Percentiles rank a stretch among this genome's conserved stretches.
Evolutionary conservation across 306 rosid genomes (phyloP).

Genomic region (Vigna radiata): DNA sequence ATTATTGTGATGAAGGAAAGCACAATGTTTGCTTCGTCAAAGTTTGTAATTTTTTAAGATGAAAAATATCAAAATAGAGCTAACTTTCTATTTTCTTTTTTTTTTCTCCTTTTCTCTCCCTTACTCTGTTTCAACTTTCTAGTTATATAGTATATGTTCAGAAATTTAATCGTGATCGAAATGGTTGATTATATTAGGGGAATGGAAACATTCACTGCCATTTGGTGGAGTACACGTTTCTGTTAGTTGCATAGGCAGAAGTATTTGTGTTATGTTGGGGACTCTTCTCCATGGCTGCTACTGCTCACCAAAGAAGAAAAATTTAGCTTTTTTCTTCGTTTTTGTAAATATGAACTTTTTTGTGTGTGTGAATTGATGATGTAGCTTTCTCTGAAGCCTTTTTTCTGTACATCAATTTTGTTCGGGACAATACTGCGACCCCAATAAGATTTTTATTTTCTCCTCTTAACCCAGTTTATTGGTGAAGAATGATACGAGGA

Average conservation of each 20-base stretch:
- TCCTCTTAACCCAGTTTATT: neutral
- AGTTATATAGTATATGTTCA: neutral
- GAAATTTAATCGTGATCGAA: constrained; percentile 8
- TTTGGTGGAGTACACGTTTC: constrained; percentile 48
- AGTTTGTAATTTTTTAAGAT: constrained; percentile 38
- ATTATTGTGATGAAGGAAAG: constrained; percentile 40
- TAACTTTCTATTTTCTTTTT: constrained; percentile 14
- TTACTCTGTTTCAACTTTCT: neutral
- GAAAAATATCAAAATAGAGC: constrained; percentile 32
- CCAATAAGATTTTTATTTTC: neutral
- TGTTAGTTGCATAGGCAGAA: constrained; percentile 41
- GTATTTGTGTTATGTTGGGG: constrained; percentile 53
- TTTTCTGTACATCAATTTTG: constrained; percentile 27
- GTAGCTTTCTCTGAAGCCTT: neutral
- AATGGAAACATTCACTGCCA: constrained; percentile 46
- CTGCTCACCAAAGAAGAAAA: constrained; percentile 36
- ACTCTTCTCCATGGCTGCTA: constrained; percentile 38
- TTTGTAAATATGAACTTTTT: no score
- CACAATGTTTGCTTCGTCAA: constrained; percentile 21
- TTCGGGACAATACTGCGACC: constrained; percentile 11
- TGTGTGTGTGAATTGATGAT: neutral
- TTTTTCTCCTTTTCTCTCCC: neutral
- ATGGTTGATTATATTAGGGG: constrained; percentile 12
- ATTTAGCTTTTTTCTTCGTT: neutral
- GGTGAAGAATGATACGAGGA: neutral